Evolutionary conservation across 371 early-diverging fungal genomes (phyloP).

Genomic region (Paraphysoderma sedebokerense): DNA sequence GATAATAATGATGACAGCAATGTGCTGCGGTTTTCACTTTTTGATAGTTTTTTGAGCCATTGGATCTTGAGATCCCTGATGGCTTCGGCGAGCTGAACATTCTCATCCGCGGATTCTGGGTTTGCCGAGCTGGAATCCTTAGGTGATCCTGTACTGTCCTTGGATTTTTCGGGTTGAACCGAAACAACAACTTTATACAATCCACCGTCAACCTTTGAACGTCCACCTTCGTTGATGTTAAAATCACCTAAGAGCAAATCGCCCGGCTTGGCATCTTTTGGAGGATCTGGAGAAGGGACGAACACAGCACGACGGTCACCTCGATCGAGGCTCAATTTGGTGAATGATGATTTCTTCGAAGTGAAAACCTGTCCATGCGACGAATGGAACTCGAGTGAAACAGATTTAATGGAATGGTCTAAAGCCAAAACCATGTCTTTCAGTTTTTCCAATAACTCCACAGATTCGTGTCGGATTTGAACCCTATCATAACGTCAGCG

Average conservation of each 20-base stretch:
- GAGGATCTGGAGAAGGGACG: slow-evolving; percentile 24
- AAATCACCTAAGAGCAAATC: slow-evolving; percentile 61
- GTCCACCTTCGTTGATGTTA: slow-evolving; percentile 17
- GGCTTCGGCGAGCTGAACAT: slow-evolving; percentile 36
- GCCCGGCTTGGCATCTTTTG: slow-evolving; percentile 57
- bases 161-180: slow-evolving; percentile 15
- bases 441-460: slow-evolving; percentile 51
- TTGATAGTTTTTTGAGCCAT: slow-evolving; percentile 53
- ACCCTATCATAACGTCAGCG: too few species aligned
- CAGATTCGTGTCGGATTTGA: slow-evolving; percentile 49
- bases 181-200: slow-evolving; percentile 38
- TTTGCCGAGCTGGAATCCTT: neutral
- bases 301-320: slow-evolving; percentile 29
- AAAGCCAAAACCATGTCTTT: slow-evolving; percentile 38
- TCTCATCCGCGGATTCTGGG: slow-evolving; percentile 12
- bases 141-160: slow-evolving; percentile 1
- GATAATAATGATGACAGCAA: slow-evolving; percentile 39
- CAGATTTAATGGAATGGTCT: too few species aligned
- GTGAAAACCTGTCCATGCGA: slow-evolving; percentile 32
- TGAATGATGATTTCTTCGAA: slow-evolving; percentile 19
- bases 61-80: slow-evolving; percentile 59
- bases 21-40: slow-evolving; percentile 32
- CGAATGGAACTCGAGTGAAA: too few species aligned
- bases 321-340: slow-evolving; percentile 14
- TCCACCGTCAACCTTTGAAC: slow-evolving; percentile 30